A percentile compares a stretch with the other conserved stretches of the same genome.
phyloP scores from a whole-genome alignment of 2,329 filamentous ascomycete genomes.

The Ceratocystis variospora region DNA sequence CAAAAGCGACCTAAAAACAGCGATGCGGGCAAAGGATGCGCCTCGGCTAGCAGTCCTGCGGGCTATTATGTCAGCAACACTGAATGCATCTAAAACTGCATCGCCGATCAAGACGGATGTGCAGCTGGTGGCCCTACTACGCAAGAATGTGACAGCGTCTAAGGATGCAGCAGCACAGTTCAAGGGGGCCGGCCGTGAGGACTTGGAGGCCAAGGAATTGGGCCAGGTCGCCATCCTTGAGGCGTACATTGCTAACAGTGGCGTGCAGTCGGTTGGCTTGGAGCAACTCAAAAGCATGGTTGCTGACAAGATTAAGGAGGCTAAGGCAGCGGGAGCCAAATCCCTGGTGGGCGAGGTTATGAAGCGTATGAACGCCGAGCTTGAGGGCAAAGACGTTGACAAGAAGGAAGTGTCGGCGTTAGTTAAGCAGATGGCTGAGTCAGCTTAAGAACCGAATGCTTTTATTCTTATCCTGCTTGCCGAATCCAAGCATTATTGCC shows the following conservation, averaged over 20 bases:
- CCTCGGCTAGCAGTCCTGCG: slow-evolving; percentile 56
- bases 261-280: slow-evolving; percentile 43
- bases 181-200: slow-evolving; percentile 46
- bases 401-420: slow-evolving; percentile 45
- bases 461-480: neutral
- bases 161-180: slow-evolving; percentile 51
- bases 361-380: slow-evolving; percentile 41
- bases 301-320: slow-evolving; percentile 35
- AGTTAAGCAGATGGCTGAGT: slow-evolving; percentile 37
- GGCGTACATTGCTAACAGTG: slow-evolving; percentile 47
- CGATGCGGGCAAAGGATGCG: slow-evolving; percentile 51
- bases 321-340: slow-evolving; percentile 35
- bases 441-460: slow-evolving; percentile 2
- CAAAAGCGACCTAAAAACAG: slow-evolving; percentile 48
- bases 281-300: slow-evolving; percentile 46
- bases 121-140: slow-evolving; percentile 53
- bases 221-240: slow-evolving; percentile 50
- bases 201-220: slow-evolving; percentile 58
- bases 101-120: slow-evolving; percentile 56
- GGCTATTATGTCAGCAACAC: slow-evolving; percentile 51
- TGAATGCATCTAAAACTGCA: slow-evolving; percentile 61
- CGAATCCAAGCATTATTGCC: neutral
- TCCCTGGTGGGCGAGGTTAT: slow-evolving; percentile 46
- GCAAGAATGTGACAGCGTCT: slow-evolving; percentile 45
- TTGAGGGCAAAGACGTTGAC: slow-evolving; percentile 53